Evolutionary conservation across 2,329 filamentous ascomycete genomes (phyloP).

Genomic region (Cercospora sesami): DNA sequence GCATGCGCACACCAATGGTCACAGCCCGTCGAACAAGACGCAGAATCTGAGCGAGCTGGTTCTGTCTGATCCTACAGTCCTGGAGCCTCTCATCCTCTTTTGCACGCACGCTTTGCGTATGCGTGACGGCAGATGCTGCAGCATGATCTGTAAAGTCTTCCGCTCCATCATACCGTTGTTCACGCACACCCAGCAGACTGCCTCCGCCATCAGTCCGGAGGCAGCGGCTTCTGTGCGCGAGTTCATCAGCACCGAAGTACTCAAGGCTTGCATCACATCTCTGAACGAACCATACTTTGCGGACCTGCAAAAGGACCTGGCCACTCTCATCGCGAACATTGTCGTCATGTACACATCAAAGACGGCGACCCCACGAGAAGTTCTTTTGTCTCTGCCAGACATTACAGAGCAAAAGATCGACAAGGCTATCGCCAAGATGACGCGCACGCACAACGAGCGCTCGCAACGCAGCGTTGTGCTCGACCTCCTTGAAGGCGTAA

Average conservation of each 20-base stretch:
- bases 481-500: constrained; percentile 79
- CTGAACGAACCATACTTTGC: constrained; percentile 96
- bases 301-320: constrained; percentile 90
- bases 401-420: constrained; percentile 68
- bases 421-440: constrained; percentile 47
- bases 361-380: constrained; percentile 68
- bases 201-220: constrained; percentile 28
- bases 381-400: constrained; percentile 78
- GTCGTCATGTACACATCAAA: constrained; percentile 71
- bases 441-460: constrained; percentile 54
- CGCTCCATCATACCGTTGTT: constrained; percentile 83
- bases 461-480: constrained; percentile 79
- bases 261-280: constrained; percentile 85
- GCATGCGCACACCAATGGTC: constrained; percentile 18
- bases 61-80: constrained; percentile 71
- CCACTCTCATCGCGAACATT: constrained; percentile 81
- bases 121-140: constrained; percentile 84
- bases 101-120: constrained; percentile 87
- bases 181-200: constrained; percentile 38
- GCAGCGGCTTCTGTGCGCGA: constrained; percentile 71
- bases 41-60: constrained; percentile 75
- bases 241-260: constrained; percentile 83
- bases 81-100: constrained; percentile 88
- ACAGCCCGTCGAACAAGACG: constrained; percentile 42
- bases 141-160: constrained; percentile 81